Evolutionary conservation across 768 basidiomycete species (phyloP), one percentile per base, ranked within the genome.

Genomic region (Lentinus tigrinus): DNA sequence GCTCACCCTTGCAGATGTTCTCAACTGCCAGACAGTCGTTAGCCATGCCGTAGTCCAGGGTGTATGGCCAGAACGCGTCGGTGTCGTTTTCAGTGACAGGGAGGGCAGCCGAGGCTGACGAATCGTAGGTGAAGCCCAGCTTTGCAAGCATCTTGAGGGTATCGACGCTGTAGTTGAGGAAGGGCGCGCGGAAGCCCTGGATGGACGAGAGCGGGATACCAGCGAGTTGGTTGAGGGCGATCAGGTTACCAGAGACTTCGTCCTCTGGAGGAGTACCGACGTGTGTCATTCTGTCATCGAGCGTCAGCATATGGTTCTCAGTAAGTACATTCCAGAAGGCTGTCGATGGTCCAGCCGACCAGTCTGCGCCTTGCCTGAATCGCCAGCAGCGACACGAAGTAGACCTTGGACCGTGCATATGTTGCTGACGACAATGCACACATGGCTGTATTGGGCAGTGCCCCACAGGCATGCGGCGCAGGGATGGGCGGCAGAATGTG

Each of bases 51-150:
- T 87, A 67, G 69, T 93, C 91, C 50, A 93, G 79, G 0, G 88
- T 89, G 70, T 92, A 91, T 0, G 91, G 91, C 91, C 91, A 93
- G 71, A 70, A 92, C 3, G 89, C 88, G 65, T 93, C 89, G 0
- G 89, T 88, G 48, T 75, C 70, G 16, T 78, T 74, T 51, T 85
- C 83, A 14, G 83, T 85, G 40, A 89, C 89, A 8, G 87, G 86
- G 13, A 84, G 75, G 1, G 87, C 80, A 0, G 88, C 75, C 1
- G 82, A 73, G 0, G 85, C 68, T 21, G 79, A 82, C 6, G 86
- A 87, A 66, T 93, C 91, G 71, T 92, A 93, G 1, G 81, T 80
- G 74, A 92, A 91, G 58, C 78, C 74, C 13, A 85, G 75, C 3
- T 73, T 67, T 28, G 76, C 71, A 24, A 93, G 79, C 36, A 77